Evolutionary conservation across 2,329 filamentous ascomycete species (phyloP).

Genomic region (Seiridium cupressi): DNA sequence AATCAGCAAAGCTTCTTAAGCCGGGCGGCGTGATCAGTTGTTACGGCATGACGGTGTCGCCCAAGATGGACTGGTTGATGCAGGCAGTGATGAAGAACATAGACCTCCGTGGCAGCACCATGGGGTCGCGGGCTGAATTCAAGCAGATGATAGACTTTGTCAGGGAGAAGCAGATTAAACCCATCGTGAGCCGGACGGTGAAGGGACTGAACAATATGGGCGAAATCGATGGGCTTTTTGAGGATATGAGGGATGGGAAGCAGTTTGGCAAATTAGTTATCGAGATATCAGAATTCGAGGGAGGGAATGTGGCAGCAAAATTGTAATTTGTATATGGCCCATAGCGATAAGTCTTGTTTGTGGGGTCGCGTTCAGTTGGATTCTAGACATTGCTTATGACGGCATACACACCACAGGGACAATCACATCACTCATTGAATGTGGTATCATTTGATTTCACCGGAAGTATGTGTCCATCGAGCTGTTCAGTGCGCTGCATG

Average conservation of each 20-base stretch:
- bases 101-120: conserved; percentile 81
- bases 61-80: conserved; percentile 87
- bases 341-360: no score
- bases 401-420: no score
- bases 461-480: not conserved
- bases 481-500: not conserved
- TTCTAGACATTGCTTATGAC: no score
- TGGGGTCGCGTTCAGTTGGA: no score
- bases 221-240: conserved; percentile 80
- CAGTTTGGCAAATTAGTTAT: conserved; percentile 95
- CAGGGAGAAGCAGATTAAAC: conserved; percentile 66
- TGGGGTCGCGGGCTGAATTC: conserved; percentile 90
- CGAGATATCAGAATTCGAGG: conserved; percentile 48
- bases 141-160: conserved; percentile 88
- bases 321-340: conserved; percentile 26
- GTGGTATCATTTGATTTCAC: no score
- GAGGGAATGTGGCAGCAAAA: conserved; percentile 31
- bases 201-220: conserved; percentile 72
- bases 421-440: no score
- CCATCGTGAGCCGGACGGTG: conserved; percentile 73
- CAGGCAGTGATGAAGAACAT: conserved; percentile 81
- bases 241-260: conserved; percentile 79
- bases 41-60: conserved; percentile 88
- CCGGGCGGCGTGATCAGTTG: conserved; percentile 77
- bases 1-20: conserved; percentile 68